Evolutionary conservation across 2,329 filamentous ascomycete genomes (phyloP).

Genomic region (Neophaeococcomyces aloes): DNA sequence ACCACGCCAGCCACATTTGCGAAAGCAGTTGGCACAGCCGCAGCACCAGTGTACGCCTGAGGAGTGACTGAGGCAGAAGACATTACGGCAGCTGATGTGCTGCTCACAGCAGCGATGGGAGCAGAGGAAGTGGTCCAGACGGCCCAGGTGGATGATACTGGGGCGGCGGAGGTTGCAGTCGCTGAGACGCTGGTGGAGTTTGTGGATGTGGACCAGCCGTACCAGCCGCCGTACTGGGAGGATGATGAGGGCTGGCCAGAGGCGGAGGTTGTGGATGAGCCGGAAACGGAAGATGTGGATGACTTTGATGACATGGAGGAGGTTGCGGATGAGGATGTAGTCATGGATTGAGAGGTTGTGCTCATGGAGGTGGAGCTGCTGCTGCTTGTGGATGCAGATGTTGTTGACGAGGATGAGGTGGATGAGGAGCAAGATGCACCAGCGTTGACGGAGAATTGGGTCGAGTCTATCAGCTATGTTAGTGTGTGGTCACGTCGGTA

Average conservation of each 20-base stretch:
- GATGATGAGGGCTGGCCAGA: constrained; percentile 1
- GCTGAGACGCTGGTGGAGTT: constrained; percentile 8
- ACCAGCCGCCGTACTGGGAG: constrained; percentile 1
- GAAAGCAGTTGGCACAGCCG: constrained; percentile 7
- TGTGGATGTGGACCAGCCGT: neutral
- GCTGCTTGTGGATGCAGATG: constrained; percentile 6
- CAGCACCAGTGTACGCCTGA: constrained; percentile 13
- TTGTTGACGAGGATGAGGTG: constrained; percentile 3
- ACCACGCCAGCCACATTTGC: constrained; percentile 14
- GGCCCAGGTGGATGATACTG: constrained; percentile 1
- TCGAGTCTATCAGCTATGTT: constrained; percentile 14
- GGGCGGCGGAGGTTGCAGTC: constrained; percentile 5
- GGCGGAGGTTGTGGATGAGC: constrained; percentile 7
- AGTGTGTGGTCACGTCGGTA: neutral
- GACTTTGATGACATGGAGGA: constrained; percentile 9
- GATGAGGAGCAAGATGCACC: constrained; percentile 10
- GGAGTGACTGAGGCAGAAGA: constrained; percentile 6
- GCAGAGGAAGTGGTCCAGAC: constrained; percentile 2
- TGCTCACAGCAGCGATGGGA: neutral
- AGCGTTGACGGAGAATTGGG: constrained; percentile 20
- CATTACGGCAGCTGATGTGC: neutral
- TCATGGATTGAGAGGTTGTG: neutral
- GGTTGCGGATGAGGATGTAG: constrained; percentile 3
- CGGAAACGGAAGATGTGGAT: constrained; percentile 10
- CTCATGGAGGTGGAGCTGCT: too few relatives aligned